phyloP scores from a whole-genome alignment of 208 protist species.

The Leishmania tarentolae region DNA sequence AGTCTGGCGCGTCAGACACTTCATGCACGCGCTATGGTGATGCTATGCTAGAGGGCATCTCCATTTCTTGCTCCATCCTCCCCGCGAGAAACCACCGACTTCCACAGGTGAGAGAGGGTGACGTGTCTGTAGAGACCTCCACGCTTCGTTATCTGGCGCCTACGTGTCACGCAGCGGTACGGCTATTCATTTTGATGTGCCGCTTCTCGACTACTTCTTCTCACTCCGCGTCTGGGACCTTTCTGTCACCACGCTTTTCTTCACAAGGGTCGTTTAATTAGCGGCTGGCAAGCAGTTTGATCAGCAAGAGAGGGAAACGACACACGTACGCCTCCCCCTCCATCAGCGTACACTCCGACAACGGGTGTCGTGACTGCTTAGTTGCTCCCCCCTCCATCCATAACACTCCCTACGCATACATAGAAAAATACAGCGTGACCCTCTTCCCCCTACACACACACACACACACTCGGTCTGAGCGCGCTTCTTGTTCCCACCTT shows the following conservation, averaged over 20 bases:
- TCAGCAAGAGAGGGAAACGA: neutral
- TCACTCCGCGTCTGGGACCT: neutral
- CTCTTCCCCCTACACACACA: too few species aligned
- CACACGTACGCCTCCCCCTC: neutral
- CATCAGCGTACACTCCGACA: neutral
- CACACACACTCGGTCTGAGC: neutral
- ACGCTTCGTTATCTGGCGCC: neutral
- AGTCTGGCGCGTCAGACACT: neutral
- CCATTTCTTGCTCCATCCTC: neutral
- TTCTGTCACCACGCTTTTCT: neutral
- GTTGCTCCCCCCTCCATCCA: neutral
- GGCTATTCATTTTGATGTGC: slow-evolving; percentile 12
- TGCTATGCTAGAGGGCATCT: neutral
- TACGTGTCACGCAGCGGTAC: neutral
- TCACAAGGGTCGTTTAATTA: slow-evolving; percentile 9
- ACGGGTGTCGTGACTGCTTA: neutral
- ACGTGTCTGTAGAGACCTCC: neutral
- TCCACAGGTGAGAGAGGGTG: neutral
- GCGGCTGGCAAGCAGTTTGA: neutral
- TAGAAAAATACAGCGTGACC: slow-evolving; percentile 8
- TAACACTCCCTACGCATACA: neutral
- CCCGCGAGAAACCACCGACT: neutral
- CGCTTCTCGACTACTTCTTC: slow-evolving; percentile 4
- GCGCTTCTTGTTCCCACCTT: neutral
- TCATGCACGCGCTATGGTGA: neutral